phyloP scores from a whole-genome alignment of 805 yeast species.

The Nadsonia fulvescens region DNA sequence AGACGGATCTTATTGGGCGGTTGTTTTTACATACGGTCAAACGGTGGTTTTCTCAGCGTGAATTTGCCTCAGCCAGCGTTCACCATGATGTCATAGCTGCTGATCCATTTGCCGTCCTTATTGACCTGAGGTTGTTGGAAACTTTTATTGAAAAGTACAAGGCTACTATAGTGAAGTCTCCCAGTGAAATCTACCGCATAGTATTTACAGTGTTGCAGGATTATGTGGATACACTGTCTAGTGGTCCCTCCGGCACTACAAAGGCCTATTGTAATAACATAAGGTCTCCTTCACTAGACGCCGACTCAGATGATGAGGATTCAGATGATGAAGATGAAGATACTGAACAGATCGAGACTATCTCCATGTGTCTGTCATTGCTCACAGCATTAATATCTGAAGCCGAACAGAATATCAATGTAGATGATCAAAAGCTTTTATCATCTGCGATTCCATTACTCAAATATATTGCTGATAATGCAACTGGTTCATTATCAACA shows the following conservation, averaged over 20 bases:
- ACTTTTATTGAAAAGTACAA: slow-evolving; percentile 38
- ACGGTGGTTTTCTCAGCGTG: slow-evolving; percentile 33
- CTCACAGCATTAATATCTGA: slow-evolving; percentile 17
- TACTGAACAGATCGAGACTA: slow-evolving; percentile 18
- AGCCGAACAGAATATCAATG: slow-evolving; percentile 6
- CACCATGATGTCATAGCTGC: slow-evolving; percentile 16
- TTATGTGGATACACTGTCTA: slow-evolving; percentile 16
- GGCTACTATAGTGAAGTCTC: slow-evolving; percentile 34
- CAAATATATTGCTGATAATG: slow-evolving; percentile 7
- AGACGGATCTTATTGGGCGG: too few species aligned
- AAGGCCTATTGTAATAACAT: too few species aligned
- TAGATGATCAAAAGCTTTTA: slow-evolving; percentile 7
- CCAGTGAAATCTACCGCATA: slow-evolving; percentile 37
- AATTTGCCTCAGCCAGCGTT: not conserved
- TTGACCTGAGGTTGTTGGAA: slow-evolving; percentile 51
- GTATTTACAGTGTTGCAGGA: slow-evolving; percentile 25
- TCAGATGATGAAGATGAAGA: slow-evolving; percentile 25
- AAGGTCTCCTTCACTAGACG: too few species aligned
- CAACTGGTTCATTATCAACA: slow-evolving; percentile 6
- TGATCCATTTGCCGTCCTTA: slow-evolving; percentile 35
- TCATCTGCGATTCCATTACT: slow-evolving; percentile 9
- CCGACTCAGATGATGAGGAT: slow-evolving; percentile 17
- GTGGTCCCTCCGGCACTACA: too few species aligned
- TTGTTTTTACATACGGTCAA: slow-evolving; percentile 33
- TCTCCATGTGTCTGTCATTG: slow-evolving; percentile 17